Percentiles rank a stretch among this genome's conserved stretches.
Evolutionary conservation across 2,329 filamentous ascomycete genomes (phyloP).

Genomic region (Fusarium coffeatum): DNA sequence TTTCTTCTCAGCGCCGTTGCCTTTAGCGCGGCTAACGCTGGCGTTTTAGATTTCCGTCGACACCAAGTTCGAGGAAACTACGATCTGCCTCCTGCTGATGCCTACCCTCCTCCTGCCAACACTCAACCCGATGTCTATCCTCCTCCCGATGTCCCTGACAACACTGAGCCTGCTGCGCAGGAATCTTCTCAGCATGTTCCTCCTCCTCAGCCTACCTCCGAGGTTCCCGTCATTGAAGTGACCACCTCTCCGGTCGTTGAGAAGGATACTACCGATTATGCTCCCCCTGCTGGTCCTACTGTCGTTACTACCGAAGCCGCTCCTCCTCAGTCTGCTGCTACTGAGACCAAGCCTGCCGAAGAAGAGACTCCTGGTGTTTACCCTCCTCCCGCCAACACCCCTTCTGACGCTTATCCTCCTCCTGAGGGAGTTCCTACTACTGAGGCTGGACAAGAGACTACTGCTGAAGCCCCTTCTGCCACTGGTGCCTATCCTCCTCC

Average conservation of each 20-base stretch:
- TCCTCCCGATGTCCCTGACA: not conserved
- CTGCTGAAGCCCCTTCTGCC: not conserved
- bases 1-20: conserved; percentile 30
- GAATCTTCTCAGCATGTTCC: conserved; percentile 20
- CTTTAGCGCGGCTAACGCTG: conserved; percentile 29
- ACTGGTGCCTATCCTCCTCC: conserved; percentile 6
- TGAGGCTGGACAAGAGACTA: not conserved
- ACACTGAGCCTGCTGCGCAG: conserved; percentile 4
- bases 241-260: not conserved
- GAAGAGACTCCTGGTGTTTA: conserved; percentile 13
- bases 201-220: conserved; percentile 6
- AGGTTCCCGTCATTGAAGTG: not conserved
- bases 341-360: conserved; percentile 10
- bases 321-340: conserved; percentile 16
- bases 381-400: conserved; percentile 5
- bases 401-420: conserved; percentile 1
- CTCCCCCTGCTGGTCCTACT: conserved; percentile 14
- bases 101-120: not conserved
- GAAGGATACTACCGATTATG: conserved; percentile 15
- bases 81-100: conserved; percentile 4
- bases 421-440: not conserved
- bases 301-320: conserved; percentile 19
- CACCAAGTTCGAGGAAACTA: conserved; percentile 15
- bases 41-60: conserved; percentile 16
- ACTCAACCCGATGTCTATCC: not conserved